Evolutionary conservation across 2,329 filamentous ascomycete species (phyloP), one percentile per base, ranked within the genome.

Genomic region (Ceratocystis alfenasii): DNA sequence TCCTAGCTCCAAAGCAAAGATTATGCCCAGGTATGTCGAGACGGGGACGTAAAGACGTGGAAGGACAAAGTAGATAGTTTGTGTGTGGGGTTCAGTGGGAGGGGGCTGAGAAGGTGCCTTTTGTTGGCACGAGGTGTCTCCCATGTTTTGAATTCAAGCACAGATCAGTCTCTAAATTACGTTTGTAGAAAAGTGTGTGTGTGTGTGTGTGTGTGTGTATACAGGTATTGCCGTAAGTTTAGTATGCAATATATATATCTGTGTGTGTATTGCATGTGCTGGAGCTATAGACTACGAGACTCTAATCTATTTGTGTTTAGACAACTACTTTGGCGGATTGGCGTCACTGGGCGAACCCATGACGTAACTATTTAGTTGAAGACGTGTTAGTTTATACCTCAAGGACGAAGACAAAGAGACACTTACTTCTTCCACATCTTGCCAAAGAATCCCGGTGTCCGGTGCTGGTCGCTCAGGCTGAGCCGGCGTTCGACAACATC

Each of bases 371-470:
- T 17, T 46, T 25, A 67, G 8, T 5, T 2, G 22, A 53, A 66
- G 68, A 68, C 68, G 59, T 66, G 45, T 64, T 45, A 64, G 63
- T 7, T 48, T 7, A n/a, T 6, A 48, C 46, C 6, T 20, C 3
- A 15, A 20, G 17, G 20, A 12, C 6, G 1, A 6, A 15, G 10
- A 20, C 4, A 15, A 20, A 10, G 15, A 15, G 36, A 22, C 5
- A 30, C 80, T 64, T 73, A 84, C 82, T 79, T 83, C 70, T 83
- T 77, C 79, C 83, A 85, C 75, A 83, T 78, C 68, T 78, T 76
- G 65, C 79, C 80, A 63, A 84, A 74, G 68, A 84, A 74, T 50
- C 81, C 81, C 1, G 77, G 71, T 62, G 76, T 73, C 15, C 76
- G 76, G 67, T 77, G 77, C 71, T 84, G 82, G 66, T 85, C 82